These are phyloP conservation scores for Trichoderma citrinoviride DNA, from an alignment of 2,329 filamentous ascomycete species.

Conservation along the genomic window DNA sequence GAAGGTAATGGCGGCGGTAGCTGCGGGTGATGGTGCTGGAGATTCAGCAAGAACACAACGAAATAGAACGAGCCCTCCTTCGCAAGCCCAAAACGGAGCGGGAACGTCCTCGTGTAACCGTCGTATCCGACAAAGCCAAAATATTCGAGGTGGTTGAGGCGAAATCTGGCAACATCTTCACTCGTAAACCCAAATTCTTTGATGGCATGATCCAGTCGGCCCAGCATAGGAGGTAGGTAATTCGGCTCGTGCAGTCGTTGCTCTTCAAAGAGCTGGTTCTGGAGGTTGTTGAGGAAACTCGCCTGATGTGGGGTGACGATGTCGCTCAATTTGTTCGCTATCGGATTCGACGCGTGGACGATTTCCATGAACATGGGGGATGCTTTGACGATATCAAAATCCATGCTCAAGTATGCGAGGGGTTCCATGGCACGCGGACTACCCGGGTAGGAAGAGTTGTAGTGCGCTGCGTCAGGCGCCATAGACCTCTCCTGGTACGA, in stretches of 20 bases:
- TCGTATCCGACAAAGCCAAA: slow-evolving; percentile 53
- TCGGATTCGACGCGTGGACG: slow-evolving; percentile 48
- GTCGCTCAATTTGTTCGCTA: slow-evolving; percentile 53
- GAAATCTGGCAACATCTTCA: slow-evolving; percentile 53
- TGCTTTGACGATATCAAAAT: slow-evolving; percentile 56
- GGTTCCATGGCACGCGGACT: slow-evolving; percentile 47
- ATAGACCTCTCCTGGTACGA: slow-evolving; percentile 51
- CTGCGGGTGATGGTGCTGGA: slow-evolving; percentile 41
- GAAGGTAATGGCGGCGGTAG: slow-evolving; percentile 32
- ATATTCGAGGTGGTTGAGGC: slow-evolving; percentile 53
- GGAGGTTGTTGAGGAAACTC: slow-evolving; percentile 50
- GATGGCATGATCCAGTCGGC: slow-evolving; percentile 54
- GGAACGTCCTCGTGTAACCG: slow-evolving; percentile 50
- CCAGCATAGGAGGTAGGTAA: slow-evolving; percentile 63
- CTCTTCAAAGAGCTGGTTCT: slow-evolving; percentile 55
- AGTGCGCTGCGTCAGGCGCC: slow-evolving; percentile 50
- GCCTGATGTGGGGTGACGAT: slow-evolving; percentile 52
- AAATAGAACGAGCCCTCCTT: slow-evolving; percentile 63
- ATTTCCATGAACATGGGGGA: slow-evolving; percentile 56
- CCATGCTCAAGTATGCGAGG: slow-evolving; percentile 57
- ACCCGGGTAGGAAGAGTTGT: slow-evolving; percentile 44
- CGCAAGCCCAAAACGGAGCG: slow-evolving; percentile 54
- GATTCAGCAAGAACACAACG: slow-evolving; percentile 50
- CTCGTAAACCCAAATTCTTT: slow-evolving; percentile 52
- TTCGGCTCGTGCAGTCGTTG: slow-evolving; percentile 58